Evolutionary conservation across 441 rosid species (phyloP), one percentile per base, ranked within the genome.

Genomic region (Erysimum cheiri): DNA sequence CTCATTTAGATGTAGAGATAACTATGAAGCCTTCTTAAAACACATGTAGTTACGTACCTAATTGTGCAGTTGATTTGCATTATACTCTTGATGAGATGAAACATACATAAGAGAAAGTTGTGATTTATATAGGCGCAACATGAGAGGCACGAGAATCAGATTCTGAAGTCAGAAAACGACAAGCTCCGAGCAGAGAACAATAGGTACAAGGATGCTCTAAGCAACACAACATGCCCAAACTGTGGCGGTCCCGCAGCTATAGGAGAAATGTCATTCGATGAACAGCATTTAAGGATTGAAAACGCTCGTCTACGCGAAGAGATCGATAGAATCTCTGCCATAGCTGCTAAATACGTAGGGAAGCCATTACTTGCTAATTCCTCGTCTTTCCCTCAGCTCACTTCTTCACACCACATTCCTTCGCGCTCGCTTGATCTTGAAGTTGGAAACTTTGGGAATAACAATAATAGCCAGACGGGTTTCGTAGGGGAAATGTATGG

Each of bases 191-290:
- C 84, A 1, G 99, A 95, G 73, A 92, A 92, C 80, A 82, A 80
- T 59, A 84, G 95, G 81, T 95, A 87, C 81, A 85, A 86, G 76
- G 99, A 90, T 70, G 97, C 97, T 32, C 81, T 95, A 47, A 77
- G 77, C 69, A 95, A 81, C 60, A 87, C 97, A 10, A 76, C 96
- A 10, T 95, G 99, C 75, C 97, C 96, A 40, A 95, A 78, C 73
- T 95, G 99, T 49, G 99, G 99, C 0, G 97, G 98, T 3, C 96
- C 93, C 0, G 90, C 94, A 6, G 87, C 96, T 24, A 84, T 90
- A 0, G 99, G 99, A 24, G 99, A 92, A 65, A 95, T 95, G 97
- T 92, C 99, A 9, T 92, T 92, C 58, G 99, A 95, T n/a, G 99
- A 95, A 72, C 99, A 95, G 53, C 97, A 92, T 78, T 68, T 90